Conservation (phyloP, 2,329 filamentous ascomycete genomes). For the Penicillium sp. region DNA sequence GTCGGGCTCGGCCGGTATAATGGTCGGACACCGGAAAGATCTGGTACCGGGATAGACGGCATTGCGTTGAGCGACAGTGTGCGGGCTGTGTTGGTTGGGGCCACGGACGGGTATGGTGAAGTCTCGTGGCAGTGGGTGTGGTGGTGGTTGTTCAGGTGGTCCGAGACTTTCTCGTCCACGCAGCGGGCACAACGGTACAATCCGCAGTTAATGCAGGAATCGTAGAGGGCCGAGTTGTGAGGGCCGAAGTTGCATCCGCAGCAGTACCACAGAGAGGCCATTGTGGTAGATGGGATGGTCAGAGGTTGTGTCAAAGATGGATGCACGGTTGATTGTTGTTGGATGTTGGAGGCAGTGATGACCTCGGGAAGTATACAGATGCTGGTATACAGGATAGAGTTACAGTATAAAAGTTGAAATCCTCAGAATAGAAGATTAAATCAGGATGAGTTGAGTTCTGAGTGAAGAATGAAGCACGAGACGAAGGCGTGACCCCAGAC, state of each 20-base stretch:
- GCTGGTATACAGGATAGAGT: background rate
- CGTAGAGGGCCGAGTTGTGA: slow-evolving; percentile 25
- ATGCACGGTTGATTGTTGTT: slow-evolving; percentile 2
- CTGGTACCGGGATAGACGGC: slow-evolving; percentile 7
- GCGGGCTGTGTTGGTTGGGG: slow-evolving; percentile 3
- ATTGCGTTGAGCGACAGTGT: slow-evolving; percentile 6
- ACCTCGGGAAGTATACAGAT: background rate
- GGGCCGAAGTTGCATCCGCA: slow-evolving; percentile 35
- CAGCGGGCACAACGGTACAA: slow-evolving; percentile 22
- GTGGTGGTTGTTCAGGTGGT: slow-evolving; percentile 3
- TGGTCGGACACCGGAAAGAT: slow-evolving; percentile 15
- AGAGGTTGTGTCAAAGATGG: background rate
- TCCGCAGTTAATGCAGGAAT: slow-evolving; percentile 29
- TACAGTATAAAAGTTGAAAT: background rate
- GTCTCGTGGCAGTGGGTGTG: slow-evolving; percentile 11
- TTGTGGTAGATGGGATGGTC: slow-evolving; percentile 4
- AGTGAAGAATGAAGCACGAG: slow-evolving; percentile 11
- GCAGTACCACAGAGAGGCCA: slow-evolving; percentile 34
- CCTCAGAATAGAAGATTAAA: background rate
- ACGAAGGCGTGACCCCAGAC: background rate
- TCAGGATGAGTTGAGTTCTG: slow-evolving; percentile 5
- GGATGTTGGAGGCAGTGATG: background rate
- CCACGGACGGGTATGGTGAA: slow-evolving; percentile 21
- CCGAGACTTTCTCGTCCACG: slow-evolving; percentile 10
- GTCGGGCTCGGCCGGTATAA: slow-evolving; percentile 4